Conservation (phyloP, 495 filamentous ascomycete species). For the Viridothelium virens region DNA sequence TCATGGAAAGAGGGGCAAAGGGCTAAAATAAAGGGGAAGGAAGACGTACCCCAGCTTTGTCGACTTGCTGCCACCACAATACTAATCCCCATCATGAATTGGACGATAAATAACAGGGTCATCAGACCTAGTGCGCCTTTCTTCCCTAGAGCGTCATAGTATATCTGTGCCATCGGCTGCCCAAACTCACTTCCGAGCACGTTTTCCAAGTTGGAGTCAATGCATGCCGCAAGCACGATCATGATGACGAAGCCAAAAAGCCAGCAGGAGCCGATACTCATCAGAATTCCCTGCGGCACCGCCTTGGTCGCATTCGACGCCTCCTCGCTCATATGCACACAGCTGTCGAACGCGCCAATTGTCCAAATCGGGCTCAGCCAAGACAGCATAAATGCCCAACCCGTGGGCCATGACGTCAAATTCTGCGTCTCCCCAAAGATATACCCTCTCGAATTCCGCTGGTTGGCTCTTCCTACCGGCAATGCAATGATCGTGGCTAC, state of each 20-base stretch:
- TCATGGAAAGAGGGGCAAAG: not conserved
- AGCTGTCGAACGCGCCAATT: conserved; percentile 49
- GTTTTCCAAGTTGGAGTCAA: conserved; percentile 39
- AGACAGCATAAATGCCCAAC: conserved; percentile 52
- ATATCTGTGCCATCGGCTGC: conserved; percentile 52
- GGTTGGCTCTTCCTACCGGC: conserved; percentile 44
- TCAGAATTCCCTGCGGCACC: conserved; percentile 55
- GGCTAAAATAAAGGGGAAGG: too few species aligned
- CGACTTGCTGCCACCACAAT: conserved; percentile 50
- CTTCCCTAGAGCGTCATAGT: conserved; percentile 49
- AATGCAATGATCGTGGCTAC: conserved; percentile 58
- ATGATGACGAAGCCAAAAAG: conserved; percentile 45
- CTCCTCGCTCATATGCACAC: conserved; percentile 59
- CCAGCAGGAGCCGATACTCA: conserved; percentile 47
- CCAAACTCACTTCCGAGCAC: conserved; percentile 40
- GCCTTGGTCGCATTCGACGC: conserved; percentile 54
- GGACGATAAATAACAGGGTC: conserved; percentile 47
- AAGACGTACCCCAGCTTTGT: conserved; percentile 42
- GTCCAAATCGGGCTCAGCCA: conserved; percentile 65
- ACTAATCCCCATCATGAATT: conserved; percentile 48
- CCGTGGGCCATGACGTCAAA: conserved; percentile 46
- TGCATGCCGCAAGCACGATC: conserved; percentile 46
- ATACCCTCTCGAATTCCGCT: conserved; percentile 41
- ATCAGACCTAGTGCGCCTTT: conserved; percentile 49
- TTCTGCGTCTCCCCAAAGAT: conserved; percentile 48